A percentile compares a stretch with the other conserved stretches of the same genome.
Evolutionary conservation across 768 basidiomycete genomes (phyloP).

Genomic region (Mycena latifolia): DNA sequence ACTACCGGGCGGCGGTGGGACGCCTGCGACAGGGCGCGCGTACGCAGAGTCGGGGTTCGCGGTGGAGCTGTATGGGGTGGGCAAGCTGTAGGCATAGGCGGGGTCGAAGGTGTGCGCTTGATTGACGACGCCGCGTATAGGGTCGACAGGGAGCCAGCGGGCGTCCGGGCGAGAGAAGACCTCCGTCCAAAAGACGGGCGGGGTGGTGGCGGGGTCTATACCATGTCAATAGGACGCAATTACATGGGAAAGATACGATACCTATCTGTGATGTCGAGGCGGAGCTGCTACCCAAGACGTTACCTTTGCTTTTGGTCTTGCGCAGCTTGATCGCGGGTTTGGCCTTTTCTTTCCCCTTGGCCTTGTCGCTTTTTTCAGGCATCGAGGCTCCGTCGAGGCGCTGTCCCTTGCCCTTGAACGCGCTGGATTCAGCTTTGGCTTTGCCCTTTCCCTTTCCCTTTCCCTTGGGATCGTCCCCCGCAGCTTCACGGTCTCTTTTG

Average conservation of each 20-base stretch:
- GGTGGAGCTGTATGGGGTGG: conserved; percentile 1
- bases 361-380: conserved; percentile 56
- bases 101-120: conserved; percentile 88
- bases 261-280: conserved; percentile 14
- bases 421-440: conserved; percentile 33
- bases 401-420: conserved; percentile 55
- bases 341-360: conserved; percentile 70
- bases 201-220: conserved; percentile 69
- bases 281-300: conserved; percentile 50
- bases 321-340: conserved; percentile 70
- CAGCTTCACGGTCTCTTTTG: conserved; percentile 46
- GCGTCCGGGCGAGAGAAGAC: conserved; percentile 94
- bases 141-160: conserved; percentile 95
- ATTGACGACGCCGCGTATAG: conserved; percentile 83
- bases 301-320: conserved; percentile 64
- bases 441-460: conserved; percentile 41
- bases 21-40: conserved; percentile 19
- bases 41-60: conserved; percentile 25
- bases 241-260: conserved; percentile 1
- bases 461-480: conserved; percentile 53
- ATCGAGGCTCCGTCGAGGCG: conserved; percentile 53
- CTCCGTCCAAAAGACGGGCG: conserved; percentile 97
- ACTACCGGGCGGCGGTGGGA: conserved; percentile 14
- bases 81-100: conserved; percentile 42
- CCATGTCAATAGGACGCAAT: conserved; percentile 2